A percentile compares a stretch with the other conserved stretches of the same genome.
phyloP scores from a whole-genome alignment of 164 flowering plant genomes.

The Vitis cinerea region DNA sequence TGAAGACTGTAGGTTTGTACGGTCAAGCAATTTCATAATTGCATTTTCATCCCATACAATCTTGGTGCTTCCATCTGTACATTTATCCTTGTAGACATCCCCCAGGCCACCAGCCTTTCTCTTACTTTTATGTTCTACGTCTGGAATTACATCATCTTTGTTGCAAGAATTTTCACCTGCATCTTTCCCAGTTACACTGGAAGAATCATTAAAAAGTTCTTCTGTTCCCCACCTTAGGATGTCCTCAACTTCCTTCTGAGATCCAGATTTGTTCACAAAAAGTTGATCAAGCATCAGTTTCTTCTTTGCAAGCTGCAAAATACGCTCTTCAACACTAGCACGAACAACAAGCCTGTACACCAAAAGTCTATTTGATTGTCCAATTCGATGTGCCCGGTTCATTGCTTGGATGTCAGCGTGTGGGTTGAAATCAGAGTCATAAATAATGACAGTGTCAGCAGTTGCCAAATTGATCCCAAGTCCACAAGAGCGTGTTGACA shows the following conservation, averaged over 20 bases:
- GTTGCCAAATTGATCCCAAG: conserved; percentile 98
- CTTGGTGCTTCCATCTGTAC: conserved; percentile 72
- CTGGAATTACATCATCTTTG: conserved; percentile 52
- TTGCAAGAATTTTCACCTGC: conserved; percentile 36
- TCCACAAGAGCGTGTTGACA: conserved; percentile 98
- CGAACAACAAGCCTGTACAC: conserved; percentile 98
- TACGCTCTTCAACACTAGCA: conserved; percentile 99
- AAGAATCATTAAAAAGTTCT: conserved; percentile 80
- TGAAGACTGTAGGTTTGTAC: conserved; percentile 67
- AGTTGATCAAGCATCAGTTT: conserved; percentile 99
- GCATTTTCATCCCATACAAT: conserved; percentile 96
- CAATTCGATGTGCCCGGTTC: conserved; percentile 99
- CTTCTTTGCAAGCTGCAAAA: conserved; percentile 96
- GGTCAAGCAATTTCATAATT: conserved; percentile 79
- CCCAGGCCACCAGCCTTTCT: conserved; percentile 85
- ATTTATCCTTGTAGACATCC: conserved; percentile 88
- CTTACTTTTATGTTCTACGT: conserved; percentile 59
- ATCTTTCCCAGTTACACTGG: conserved; percentile 45
- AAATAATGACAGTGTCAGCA: conserved; percentile 96
- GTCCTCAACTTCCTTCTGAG: conserved; percentile 97
- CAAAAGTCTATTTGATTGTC: conserved; percentile 91
- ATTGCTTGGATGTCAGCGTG: conserved; percentile 99
- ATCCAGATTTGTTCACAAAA: conserved; percentile 93
- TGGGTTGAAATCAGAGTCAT: conserved; percentile 99
- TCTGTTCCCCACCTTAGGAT: conserved; percentile 98